A percentile compares a stretch with the other conserved stretches of the same genome.
phyloP scores from a whole-genome alignment of 2,329 filamentous ascomycete species.

The Beauveria rudraprayagi region DNA sequence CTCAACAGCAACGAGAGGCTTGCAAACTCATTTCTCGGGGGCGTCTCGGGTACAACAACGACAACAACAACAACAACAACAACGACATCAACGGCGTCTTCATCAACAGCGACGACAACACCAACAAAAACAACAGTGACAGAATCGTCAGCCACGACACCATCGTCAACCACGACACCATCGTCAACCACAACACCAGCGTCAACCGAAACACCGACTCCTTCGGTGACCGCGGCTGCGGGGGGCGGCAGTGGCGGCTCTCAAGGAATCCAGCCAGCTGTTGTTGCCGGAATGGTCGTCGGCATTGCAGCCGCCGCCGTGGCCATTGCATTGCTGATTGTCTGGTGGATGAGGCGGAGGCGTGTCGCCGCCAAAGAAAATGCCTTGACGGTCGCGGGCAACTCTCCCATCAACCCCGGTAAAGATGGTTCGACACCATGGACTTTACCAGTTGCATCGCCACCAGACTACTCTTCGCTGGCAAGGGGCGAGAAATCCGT shows the following conservation, averaged over 20 bases:
- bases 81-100: not conserved
- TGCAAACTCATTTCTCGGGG: not conserved
- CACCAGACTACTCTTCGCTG: not conserved
- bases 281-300: constrained; percentile 17
- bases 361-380: not conserved
- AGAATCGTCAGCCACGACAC: not conserved
- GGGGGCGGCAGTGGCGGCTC: not conserved
- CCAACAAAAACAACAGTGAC: not conserved
- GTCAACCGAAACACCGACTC: not conserved
- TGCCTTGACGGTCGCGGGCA: not conserved
- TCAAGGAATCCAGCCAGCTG: constrained; percentile 9
- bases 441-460: no score
- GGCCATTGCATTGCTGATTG: not conserved
- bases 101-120: not conserved
- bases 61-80: not conserved
- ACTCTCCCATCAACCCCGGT: not conserved
- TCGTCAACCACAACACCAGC: not conserved
- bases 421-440: no score
- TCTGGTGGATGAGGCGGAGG: not conserved
- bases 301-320: constrained; percentile 12
- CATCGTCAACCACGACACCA: not conserved
- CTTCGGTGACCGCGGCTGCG: not conserved
- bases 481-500: no score
- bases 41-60: not conserved
- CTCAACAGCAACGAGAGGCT: constrained; percentile 17